Base-by-base conservation (phyloP, 305 asterid genomes). In the Coffea humblotiana region DNA sequence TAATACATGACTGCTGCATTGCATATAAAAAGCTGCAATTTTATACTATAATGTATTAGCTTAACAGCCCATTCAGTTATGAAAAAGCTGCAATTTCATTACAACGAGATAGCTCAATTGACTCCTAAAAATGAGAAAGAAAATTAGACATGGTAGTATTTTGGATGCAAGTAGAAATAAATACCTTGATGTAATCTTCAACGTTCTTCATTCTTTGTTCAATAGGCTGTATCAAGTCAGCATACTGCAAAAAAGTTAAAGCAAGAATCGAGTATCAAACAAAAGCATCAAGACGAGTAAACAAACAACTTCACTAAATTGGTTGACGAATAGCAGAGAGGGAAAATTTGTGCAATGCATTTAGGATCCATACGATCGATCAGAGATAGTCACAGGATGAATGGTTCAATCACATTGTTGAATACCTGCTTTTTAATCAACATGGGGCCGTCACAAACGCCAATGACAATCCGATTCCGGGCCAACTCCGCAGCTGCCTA, bases 361-460 rank as follows among this genome's bases (percentile, higher is more conserved):
- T 49, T 49, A 49, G 16, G 16, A 9, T 49, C 15, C 15, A 49
- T 9, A 49, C 14, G 19, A 47, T 18, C 2, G 4, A 51, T 51
- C 43, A 37, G 58, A 51, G 2, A 3, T 13, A 12, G 19, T 14
- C 1, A 27, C 8, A 56, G 25, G 9, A 19, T 23, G 40, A 37
- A 25, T 25, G 16, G 69, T 11, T 23, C 14, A 43, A 67, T 29
- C 35, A 11, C 19, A 43, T 8, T 3, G 47, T 14, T 4, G 66
- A 6, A 7, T 72, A 91, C 98, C 95, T 93, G 85, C 82, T 96
- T 96, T 51, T 94, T 96, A 32, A 87, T 54, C 78, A 96, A 85
- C 99, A 94, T 96, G 48, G 95, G 94, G 70, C 97, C 98, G 78
- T 94, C 93, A 82, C 98, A 96, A 78, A 94, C 92, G 69, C 99